These are phyloP conservation scores for Calendula officinalis DNA, from an alignment of 129 eudicot genomes.

Conservation along the genomic window DNA sequence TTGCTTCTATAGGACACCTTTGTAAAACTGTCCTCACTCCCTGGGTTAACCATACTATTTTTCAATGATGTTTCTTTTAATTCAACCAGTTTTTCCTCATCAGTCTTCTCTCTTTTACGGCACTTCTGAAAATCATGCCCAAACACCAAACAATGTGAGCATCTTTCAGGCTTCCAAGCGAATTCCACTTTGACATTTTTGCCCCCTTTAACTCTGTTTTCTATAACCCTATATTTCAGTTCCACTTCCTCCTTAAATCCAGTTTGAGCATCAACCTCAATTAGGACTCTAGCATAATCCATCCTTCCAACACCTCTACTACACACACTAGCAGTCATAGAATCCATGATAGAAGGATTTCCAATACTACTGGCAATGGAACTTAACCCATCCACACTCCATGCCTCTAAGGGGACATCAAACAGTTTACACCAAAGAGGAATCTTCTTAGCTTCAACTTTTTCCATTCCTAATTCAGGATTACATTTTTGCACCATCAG, in stretches of 20 bases:
- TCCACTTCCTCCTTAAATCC: neutral
- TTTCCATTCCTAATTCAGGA: too few relatives aligned
- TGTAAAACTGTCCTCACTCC: neutral
- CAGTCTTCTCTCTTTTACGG: too few relatives aligned
- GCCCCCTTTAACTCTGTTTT: neutral
- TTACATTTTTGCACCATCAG: too few relatives aligned
- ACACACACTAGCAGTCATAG: neutral
- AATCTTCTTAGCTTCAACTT: too few relatives aligned
- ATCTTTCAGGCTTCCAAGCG: neutral
- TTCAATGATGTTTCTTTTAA: neutral
- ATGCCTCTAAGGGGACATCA: neutral
- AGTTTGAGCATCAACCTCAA: neutral
- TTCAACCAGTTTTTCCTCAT: neutral
- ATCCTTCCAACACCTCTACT: neutral
- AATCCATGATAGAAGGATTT: neutral
- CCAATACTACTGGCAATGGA: neutral
- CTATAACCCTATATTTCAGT: too few relatives aligned
- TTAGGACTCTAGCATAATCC: neutral
- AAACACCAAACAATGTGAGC: neutral
- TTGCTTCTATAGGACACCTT: too few relatives aligned
- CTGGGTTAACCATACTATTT: neutral
- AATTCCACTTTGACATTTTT: neutral
- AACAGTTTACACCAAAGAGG: neutral
- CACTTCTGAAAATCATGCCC: neutral
- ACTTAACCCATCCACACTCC: neutral